These are phyloP conservation scores for Avena insularis DNA, from an alignment of 176 grass and related monocot genomes.

Conservation along the genomic window DNA sequence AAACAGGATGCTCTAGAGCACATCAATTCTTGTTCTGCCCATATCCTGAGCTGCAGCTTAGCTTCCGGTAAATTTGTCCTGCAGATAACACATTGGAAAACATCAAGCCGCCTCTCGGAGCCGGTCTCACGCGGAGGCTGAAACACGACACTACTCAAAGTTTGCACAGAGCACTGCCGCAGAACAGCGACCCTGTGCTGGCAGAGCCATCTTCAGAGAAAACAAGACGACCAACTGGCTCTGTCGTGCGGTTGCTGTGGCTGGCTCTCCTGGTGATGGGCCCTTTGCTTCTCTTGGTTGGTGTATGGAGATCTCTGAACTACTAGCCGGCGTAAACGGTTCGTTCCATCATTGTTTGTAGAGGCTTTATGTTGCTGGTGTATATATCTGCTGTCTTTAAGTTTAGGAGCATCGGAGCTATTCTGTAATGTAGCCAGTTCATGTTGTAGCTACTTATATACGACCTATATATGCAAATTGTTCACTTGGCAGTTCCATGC, in stretches of 20 bases:
- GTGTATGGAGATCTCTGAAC: conserved; percentile 19
- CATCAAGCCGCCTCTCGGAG: conserved; percentile 1
- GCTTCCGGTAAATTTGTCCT: background rate
- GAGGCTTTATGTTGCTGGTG: background rate
- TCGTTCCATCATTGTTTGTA: background rate
- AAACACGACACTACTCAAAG: background rate
- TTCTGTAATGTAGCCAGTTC: background rate
- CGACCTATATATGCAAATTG: background rate
- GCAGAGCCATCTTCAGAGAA: background rate
- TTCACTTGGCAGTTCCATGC: background rate
- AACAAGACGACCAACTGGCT: background rate
- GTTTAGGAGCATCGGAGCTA: conserved; percentile 2
- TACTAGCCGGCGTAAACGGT: background rate
- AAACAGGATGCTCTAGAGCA: background rate
- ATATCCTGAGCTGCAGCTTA: conserved; percentile 15
- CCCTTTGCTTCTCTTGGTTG: conserved; percentile 35
- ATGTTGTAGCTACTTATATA: background rate
- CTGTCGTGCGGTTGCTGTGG: background rate
- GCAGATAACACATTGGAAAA: conserved; percentile 33
- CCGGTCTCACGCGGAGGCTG: conserved; percentile 26
- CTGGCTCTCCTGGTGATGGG: background rate
- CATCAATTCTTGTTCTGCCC: too few species aligned
- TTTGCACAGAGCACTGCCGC: background rate
- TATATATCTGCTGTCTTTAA: background rate
- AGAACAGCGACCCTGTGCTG: background rate